Evolutionary conservation across 139 green algal genomes (phyloP).

Genomic region (Tetraselmis striata): DNA sequence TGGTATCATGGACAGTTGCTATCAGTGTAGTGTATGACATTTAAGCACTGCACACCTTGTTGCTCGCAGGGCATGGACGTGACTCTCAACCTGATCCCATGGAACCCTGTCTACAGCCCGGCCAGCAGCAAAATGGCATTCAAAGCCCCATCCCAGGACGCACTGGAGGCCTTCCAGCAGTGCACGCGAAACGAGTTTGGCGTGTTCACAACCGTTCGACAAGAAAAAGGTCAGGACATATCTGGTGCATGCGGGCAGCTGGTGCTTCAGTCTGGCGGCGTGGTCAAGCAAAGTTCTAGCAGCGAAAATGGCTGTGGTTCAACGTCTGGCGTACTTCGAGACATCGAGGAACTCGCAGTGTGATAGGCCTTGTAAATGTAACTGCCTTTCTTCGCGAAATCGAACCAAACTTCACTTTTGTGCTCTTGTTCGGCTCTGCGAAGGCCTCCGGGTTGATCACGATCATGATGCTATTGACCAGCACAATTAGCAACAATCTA

Average conservation of each 20-base stretch:
- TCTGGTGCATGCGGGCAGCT: conserved; percentile 80
- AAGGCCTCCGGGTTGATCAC: too few species aligned
- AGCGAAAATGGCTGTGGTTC: conserved; percentile 1
- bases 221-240: conserved; percentile 90
- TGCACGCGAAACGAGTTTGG: conserved; percentile 60
- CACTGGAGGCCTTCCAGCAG: conserved; percentile 50
- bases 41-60: too few species aligned
- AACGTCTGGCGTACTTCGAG: neutral
- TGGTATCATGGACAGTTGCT: too few species aligned
- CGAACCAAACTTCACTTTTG: too few species aligned
- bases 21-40: too few species aligned
- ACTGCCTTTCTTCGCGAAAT: too few species aligned
- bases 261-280: conserved; percentile 45
- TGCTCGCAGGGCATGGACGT: conserved; percentile 40
- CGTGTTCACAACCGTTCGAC: conserved; percentile 72
- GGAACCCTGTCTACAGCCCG: conserved; percentile 67
- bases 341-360: conserved; percentile 22
- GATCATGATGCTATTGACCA: too few species aligned
- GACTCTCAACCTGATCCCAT: conserved; percentile 87
- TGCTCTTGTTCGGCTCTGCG: too few species aligned
- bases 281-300: conserved; percentile 18
- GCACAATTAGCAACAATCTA: too few species aligned
- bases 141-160: conserved; percentile 35
- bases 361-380: conserved; percentile 2
- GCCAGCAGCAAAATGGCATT: conserved; percentile 24